Evolutionary conservation across 345 rosid species (phyloP).

Genomic region (thale cress (Arabidopsis thaliana)): DNA sequence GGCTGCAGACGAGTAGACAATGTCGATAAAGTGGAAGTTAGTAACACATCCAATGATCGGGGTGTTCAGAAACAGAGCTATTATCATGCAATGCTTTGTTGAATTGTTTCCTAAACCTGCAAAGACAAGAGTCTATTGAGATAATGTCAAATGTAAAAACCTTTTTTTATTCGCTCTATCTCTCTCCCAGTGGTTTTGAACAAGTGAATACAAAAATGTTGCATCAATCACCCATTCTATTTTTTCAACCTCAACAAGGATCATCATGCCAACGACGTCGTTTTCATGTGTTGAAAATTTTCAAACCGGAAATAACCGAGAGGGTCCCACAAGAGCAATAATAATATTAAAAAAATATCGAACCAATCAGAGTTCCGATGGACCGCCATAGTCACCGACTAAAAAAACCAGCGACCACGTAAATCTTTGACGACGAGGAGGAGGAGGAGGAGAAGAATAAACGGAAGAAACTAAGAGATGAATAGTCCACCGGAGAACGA

Average conservation of each 20-base stretch:
- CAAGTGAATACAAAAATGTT: not conserved
- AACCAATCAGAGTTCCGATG: conserved; percentile 27
- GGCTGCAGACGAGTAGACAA: conserved; percentile 28
- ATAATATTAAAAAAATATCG: not conserved
- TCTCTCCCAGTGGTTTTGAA: not conserved
- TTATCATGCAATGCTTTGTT: conserved; percentile 23
- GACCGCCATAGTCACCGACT: conserved; percentile 40
- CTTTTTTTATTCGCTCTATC: not conserved
- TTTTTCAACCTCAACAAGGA: not conserved
- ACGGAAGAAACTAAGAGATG: conserved; percentile 41
- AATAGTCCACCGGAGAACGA: conserved; percentile 75
- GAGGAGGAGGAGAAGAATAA: not conserved
- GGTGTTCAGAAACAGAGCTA: not conserved
- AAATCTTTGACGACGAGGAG: not conserved
- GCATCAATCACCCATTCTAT: not conserved
- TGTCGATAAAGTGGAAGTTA: not conserved
- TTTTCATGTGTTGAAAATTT: not conserved
- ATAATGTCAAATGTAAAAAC: conserved; percentile 13
- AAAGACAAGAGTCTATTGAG: conserved; percentile 5
- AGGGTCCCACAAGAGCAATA: not conserved
- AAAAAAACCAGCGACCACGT: conserved; percentile 22
- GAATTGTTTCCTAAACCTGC: conserved; percentile 24
- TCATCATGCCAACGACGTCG: not conserved
- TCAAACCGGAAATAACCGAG: conserved; percentile 17
- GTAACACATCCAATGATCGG: conserved; percentile 16